Conservation (phyloP, 2,329 filamentous ascomycete species). For the Pezicula rhizophila region DNA sequence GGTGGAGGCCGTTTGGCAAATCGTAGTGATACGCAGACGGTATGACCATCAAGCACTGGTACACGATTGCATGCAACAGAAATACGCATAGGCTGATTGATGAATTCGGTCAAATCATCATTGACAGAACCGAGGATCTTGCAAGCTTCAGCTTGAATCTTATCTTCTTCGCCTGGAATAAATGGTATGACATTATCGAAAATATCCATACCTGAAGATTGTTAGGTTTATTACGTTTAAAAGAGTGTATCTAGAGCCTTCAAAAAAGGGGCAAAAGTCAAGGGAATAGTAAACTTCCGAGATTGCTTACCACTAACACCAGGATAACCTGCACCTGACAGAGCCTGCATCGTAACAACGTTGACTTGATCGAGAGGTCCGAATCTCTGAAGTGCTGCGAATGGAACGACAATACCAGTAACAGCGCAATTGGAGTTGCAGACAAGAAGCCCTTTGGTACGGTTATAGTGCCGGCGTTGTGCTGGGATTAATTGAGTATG, state of each 20-base stretch:
- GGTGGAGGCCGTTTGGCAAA: conserved; percentile 75
- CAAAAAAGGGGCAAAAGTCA: too few species aligned
- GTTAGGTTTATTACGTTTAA: too few species aligned
- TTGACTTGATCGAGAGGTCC: conserved; percentile 70
- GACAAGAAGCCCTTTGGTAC: conserved; percentile 84
- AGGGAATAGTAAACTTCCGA: too few species aligned
- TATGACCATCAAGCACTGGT: conserved; percentile 91
- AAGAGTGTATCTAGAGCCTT: too few species aligned
- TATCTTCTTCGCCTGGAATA: conserved; percentile 92
- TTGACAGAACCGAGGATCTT: conserved; percentile 86
- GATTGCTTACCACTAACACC: conserved; percentile 59
- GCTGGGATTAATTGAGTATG: conserved; percentile 87
- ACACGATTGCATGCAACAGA: conserved; percentile 90
- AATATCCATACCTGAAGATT: conserved; percentile 65
- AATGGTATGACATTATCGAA: conserved; percentile 94
- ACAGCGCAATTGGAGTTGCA: conserved; percentile 99
- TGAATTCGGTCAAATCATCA: conserved; percentile 64
- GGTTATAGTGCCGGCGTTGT: conserved; percentile 66
- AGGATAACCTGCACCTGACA: conserved; percentile 87
- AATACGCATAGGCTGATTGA: conserved; percentile 71
- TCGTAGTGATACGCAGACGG: conserved; percentile 81
- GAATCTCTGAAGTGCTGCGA: conserved; percentile 84
- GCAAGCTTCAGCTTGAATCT: conserved; percentile 87
- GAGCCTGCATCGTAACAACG: conserved; percentile 91
- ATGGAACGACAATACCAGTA: conserved; percentile 91